Percentiles rank a stretch among this genome's conserved stretches.
Evolutionary conservation across 208 protist genomes (phyloP).

Genomic region (Leishmania tropica): DNA sequence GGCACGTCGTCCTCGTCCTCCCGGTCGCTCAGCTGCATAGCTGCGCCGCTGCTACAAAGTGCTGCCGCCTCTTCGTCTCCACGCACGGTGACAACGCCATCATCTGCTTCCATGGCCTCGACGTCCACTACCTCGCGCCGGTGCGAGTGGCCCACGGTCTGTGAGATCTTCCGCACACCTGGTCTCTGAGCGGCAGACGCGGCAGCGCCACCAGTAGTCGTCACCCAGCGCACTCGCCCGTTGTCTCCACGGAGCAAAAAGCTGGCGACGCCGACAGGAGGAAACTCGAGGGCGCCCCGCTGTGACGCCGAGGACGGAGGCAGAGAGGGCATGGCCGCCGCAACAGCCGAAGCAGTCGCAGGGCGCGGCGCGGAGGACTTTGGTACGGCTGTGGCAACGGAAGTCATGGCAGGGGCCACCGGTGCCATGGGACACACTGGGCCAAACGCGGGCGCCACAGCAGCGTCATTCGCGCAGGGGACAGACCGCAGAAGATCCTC

Average conservation of each 20-base stretch:
- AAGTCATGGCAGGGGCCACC: neutral
- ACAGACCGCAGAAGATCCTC: constrained; percentile 48
- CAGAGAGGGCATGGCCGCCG: neutral
- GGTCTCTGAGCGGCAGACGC: neutral
- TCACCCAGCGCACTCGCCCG: constrained; percentile 64
- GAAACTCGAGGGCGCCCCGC: constrained; percentile 36
- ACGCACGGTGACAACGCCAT: neutral
- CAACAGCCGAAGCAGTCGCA: neutral
- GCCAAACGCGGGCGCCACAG: neutral
- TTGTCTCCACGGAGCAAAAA: constrained; percentile 72
- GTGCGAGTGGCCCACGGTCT: neutral
- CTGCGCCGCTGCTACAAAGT: neutral
- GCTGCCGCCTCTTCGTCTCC: neutral
- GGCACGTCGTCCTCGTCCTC: constrained; percentile 2
- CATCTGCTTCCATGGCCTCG: neutral
- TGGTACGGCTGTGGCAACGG: neutral
- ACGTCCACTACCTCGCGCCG: neutral
- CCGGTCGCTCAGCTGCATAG: neutral
- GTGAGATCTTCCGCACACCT: neutral
- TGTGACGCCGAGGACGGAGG: neutral
- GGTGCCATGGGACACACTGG: neutral
- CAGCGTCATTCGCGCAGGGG: constrained; percentile 46
- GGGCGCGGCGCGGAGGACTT: neutral
- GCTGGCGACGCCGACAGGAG: constrained; percentile 20
- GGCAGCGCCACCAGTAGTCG: constrained; percentile 6